Conservation (phyloP, 2,329 filamentous ascomycete species). For the Coniochaeta sp. region DNA sequence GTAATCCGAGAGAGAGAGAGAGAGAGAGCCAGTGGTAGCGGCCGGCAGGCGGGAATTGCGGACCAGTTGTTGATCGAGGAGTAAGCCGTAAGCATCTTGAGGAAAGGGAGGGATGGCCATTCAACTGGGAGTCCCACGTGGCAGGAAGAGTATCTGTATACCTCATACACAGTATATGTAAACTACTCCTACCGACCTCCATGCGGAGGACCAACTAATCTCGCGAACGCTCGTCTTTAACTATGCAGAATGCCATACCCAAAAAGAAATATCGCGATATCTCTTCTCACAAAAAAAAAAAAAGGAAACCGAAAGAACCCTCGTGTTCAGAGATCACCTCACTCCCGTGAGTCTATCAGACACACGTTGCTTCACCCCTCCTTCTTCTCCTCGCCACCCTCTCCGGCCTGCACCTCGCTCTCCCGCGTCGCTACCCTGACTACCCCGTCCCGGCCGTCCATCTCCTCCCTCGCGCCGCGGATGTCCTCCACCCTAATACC, state of each 20-base stretch:
- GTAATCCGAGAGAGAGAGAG: too few relatives aligned
- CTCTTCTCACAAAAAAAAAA: too few relatives aligned
- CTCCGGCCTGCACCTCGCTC: conserved; percentile 7
- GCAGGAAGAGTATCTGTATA: neutral
- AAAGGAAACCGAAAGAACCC: too few relatives aligned
- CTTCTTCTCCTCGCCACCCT: conserved; percentile 5
- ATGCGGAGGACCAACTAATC: too few relatives aligned
- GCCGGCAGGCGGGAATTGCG: too few relatives aligned
- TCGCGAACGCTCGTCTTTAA: too few relatives aligned
- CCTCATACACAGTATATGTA: too few relatives aligned
- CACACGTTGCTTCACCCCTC: neutral
- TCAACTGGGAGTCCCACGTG: neutral
- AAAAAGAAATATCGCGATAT: neutral
- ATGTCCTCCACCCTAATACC: conserved; percentile 61
- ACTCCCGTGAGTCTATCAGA: neutral
- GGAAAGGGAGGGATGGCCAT: neutral
- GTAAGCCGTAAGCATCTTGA: neutral
- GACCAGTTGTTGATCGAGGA: neutral
- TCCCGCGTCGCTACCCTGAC: neutral
- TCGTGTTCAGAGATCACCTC: too few relatives aligned
- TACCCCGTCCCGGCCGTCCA: conserved; percentile 11
- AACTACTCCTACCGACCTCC: too few relatives aligned
- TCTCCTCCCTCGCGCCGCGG: conserved; percentile 29
- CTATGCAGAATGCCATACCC: neutral
- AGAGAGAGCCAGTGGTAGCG: too few relatives aligned